A percentile compares a stretch with the other conserved stretches of the same genome.
Conservation (phyloP, 192 early-diverging fungal species). For the Coemansia sp. region DNA sequence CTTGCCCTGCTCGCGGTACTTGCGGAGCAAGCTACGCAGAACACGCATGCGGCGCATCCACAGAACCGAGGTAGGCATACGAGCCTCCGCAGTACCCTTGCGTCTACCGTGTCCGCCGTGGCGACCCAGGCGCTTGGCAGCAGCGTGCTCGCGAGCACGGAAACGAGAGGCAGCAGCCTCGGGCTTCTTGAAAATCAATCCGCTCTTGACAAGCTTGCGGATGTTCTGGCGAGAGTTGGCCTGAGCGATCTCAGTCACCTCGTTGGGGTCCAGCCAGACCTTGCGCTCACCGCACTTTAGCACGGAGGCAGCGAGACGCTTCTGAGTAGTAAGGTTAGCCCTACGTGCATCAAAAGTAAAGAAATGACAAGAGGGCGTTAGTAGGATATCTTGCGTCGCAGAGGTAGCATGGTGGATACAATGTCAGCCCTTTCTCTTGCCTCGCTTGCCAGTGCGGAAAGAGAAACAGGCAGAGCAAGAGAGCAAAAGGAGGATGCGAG, state of each 20-base stretch:
- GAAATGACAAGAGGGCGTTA: neutral
- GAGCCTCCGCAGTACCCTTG: conserved; percentile 94
- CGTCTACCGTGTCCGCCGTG: conserved; percentile 94
- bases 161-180: conserved; percentile 83
- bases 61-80: conserved; percentile 92
- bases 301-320: conserved; percentile 94
- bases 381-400: neutral
- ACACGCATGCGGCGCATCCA: conserved; percentile 99
- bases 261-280: conserved; percentile 98
- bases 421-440: neutral
- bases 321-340: conserved; percentile 82
- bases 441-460: neutral
- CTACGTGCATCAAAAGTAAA: conserved; percentile 23
- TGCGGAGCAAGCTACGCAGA: conserved; percentile 88
- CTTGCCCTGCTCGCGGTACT: conserved; percentile 97
- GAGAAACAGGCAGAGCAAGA: neutral
- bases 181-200: conserved; percentile 95
- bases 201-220: conserved; percentile 96
- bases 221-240: conserved; percentile 99
- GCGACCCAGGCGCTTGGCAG: conserved; percentile 95
- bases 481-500: neutral
- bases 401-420: neutral
- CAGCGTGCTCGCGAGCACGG: conserved; percentile 86
- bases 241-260: conserved; percentile 89
- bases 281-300: conserved; percentile 98